phyloP scores from a whole-genome alignment of 2,329 filamentous ascomycete species.

The Lachnellula suecica region DNA sequence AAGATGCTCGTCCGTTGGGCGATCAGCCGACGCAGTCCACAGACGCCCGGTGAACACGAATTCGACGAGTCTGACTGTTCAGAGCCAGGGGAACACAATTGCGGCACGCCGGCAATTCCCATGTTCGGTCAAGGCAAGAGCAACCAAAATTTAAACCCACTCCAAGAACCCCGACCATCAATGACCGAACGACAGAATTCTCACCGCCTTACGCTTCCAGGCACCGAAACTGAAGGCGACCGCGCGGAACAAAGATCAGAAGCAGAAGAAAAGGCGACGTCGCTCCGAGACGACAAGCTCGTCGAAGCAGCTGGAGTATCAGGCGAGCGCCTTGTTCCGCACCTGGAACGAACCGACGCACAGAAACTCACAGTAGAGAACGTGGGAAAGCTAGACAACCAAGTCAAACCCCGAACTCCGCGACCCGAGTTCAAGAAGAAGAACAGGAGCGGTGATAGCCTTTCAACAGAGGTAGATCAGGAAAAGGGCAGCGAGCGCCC shows the following conservation, averaged over 20 bases:
- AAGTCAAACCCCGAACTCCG: constrained; percentile 16
- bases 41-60: constrained; percentile 5
- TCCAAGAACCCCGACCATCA: constrained; percentile 7
- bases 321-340: constrained; percentile 29
- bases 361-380: constrained; percentile 55
- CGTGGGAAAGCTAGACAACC: constrained; percentile 45
- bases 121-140: constrained; percentile 19
- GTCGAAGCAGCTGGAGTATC: constrained; percentile 32
- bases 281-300: constrained; percentile 53
- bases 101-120: constrained; percentile 17
- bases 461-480: neutral
- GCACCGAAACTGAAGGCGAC: constrained; percentile 40
- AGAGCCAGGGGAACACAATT: constrained; percentile 24
- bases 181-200: constrained; percentile 22
- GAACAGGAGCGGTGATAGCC: constrained; percentile 5
- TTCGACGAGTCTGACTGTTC: constrained; percentile 25
- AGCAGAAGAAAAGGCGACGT: constrained; percentile 54
- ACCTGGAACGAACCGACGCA: constrained; percentile 20
- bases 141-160: constrained; percentile 24
- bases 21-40: constrained; percentile 40
- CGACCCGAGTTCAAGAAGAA: constrained; percentile 1
- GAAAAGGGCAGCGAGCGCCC: neutral
- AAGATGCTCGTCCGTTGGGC: constrained; percentile 72
- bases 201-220: constrained; percentile 26
- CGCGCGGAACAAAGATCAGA: constrained; percentile 44